These are phyloP conservation scores for Phragmites australis DNA, from an alignment of 176 grass and related monocot species.

Conservation along the genomic window DNA sequence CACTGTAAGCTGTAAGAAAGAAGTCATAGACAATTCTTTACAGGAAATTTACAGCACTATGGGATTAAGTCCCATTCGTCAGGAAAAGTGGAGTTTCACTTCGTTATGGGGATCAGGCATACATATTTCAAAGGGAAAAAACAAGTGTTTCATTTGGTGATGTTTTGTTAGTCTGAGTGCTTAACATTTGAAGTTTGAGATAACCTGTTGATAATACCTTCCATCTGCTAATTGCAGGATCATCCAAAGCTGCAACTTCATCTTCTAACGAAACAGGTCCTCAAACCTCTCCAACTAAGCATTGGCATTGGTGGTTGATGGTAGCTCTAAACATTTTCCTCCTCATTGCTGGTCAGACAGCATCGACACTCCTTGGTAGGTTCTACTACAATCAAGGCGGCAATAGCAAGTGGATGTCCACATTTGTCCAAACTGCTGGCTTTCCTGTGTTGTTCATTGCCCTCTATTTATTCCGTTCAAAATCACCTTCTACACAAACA, in stretches of 20 bases:
- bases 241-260: conserved; percentile 49
- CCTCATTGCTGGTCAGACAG: conserved; percentile 64
- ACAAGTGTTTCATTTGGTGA: background rate
- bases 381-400: conserved; percentile 98
- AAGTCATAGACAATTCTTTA: background rate
- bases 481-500: conserved; percentile 35
- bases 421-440: conserved; percentile 67
- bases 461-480: conserved; percentile 50
- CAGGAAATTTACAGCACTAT: background rate
- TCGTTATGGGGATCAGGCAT: background rate
- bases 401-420: conserved; percentile 87
- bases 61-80: background rate
- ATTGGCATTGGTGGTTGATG: conserved; percentile 69
- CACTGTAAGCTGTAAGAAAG: background rate
- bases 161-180: background rate
- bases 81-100: background rate
- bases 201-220: background rate
- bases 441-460: conserved; percentile 68
- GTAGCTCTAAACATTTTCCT: conserved; percentile 69
- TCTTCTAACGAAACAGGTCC: background rate
- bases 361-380: conserved; percentile 69
- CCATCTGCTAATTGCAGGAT: conserved; percentile 34
- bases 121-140: background rate
- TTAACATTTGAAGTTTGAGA: background rate
- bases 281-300: conserved; percentile 11